Base-by-base conservation (phyloP, 768 basidiomycete species). In the Suillus americanus region DNA sequence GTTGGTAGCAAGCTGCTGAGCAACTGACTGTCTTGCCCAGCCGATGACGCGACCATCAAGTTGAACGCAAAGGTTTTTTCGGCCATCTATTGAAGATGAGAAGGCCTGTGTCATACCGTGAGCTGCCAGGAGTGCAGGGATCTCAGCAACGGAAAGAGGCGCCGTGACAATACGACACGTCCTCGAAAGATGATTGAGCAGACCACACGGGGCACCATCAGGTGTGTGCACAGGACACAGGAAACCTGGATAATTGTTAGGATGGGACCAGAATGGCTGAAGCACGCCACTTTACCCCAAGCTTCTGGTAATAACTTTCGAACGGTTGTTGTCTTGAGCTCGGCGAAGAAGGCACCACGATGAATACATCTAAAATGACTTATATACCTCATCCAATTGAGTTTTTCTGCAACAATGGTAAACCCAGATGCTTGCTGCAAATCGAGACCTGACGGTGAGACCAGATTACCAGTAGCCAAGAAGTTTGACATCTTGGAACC, bases 141-240 rank as follows among this genome's bases (percentile, higher is more conserved):
- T 86, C 69, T 95, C 89, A 16, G 87, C 81, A 45, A 91, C 89
- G 35, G 89, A 74, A 23, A 98, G 84, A 3, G 89, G 85, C 10
- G 84, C 70, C 20, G 95, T 97, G 68, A 95, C 84, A 68, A 99
- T 91, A 65, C 94, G 91, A 79, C 97, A 99, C 16, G 92, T 90
- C 70, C 94, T 88, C 35, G 95, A 93, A 45, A 99, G 85, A 75
- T 99, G 97, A 78, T 99, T 99, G 63, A 99, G 87, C 16, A 99
- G 86, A 77, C 97, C 97, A 77, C 97, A 99, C 12, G 97, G 97
- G 14, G 95, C 86, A 69, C 97, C 97, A 82, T 99, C 97, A 23
- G 97, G 97, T 1, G 97, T 99, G 74, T 99, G 97, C 20, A 99
- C 97, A 25, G 97, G 97, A 72, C 97, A 99, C 10, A 99, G 79